Base-by-base conservation (phyloP, 305 asterid genomes). In the Rubia peregrina region DNA sequence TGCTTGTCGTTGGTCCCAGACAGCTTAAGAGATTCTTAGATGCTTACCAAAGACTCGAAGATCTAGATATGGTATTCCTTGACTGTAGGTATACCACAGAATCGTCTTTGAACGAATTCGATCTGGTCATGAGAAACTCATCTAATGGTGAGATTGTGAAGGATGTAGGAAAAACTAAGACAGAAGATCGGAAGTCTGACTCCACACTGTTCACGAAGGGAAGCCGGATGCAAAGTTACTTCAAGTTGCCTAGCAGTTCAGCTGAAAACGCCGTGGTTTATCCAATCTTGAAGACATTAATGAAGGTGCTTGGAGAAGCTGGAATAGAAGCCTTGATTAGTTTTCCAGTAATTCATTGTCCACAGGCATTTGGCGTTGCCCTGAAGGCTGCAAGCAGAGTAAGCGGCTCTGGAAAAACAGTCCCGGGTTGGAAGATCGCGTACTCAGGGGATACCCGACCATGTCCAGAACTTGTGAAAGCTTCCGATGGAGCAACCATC, bases 401-500 rank as follows among this genome's bases (percentile, higher is more conserved):
- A 33, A 85, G 85, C 68, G 30, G 77, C 9, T 78, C 66, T 0
- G 93, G 96, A 24, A 91, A 88, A 69, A 84, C 73, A 64, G 82
- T 88, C 53, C 97, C 98, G 0, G 97, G 99, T 24, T 94, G 99
- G 96, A 87, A 91, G 76, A 73, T 94, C 66, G 99, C 85, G 64
- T 94, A 94, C 86, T 93, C 97, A 1, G 99, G 99, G 6, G 96
- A 94, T 81, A 91, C 96, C 65, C 73, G 97, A 78, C 96, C 97
- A n/a, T 94, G 98, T 79, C 89, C 88, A 1, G 96, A 91, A 74
- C 86, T 89, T 44, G 83, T 89, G 65, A 68, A 75, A 79, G 95
- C 96, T 46, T 80, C 96, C 14, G 79, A 48, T 0, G 93, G 90
- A 16, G 99, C 96, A 13, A 91, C 97, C 8, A 85, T 89, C 76